Evolutionary conservation across 2,329 filamentous ascomycete genomes (phyloP), one percentile per base, ranked within the genome.

Genomic region (Penicillium sp.): DNA sequence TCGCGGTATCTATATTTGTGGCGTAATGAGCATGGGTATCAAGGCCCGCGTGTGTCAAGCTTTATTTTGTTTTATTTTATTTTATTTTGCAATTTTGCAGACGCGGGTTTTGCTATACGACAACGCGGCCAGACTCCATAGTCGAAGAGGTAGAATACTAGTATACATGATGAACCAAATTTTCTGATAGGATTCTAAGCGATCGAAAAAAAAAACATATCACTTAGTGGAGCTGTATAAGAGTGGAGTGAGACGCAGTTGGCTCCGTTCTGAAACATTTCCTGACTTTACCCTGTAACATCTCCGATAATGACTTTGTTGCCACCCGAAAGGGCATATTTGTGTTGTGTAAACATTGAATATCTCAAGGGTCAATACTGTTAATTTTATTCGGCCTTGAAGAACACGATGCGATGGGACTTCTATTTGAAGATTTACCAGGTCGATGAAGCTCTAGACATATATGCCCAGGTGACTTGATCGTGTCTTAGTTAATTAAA

Each of bases 1-100:
- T 54, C 50, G 57, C 40, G 59, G 61, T 58, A 59, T 50, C 48
- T 51, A 61, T 58, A 57, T 49, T 55, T 55, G 61, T 62, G 61
- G 58, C 51, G 60, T 50, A 31, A 47, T 27, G 15, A 33, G 31
- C 33, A 38, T 43, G 33, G 48, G 44, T 45, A 21, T 29, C 5
- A 2, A 38, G 19, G 27, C 19, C 21, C 4, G 19, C 9, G 21
- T 29, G 15, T 44, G 9, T 11, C 16, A 7, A 4, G 8, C 4
- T 31, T 21, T 21, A 21, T 21, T 21, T 21, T n/a, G n/a, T n/a
- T 21, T 21, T 21, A 21, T 21, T 33, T 33, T 31, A 13, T 13
- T 31, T 10, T 10, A 1, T 11, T 31, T 33, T 16, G 33, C 33
- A 34, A 34, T 34, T 34, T 34, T 34, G 33, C 5, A 34, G 15